Evolutionary conservation across 805 yeast genomes (phyloP).

Genomic region (Candida nitratophila): DNA sequence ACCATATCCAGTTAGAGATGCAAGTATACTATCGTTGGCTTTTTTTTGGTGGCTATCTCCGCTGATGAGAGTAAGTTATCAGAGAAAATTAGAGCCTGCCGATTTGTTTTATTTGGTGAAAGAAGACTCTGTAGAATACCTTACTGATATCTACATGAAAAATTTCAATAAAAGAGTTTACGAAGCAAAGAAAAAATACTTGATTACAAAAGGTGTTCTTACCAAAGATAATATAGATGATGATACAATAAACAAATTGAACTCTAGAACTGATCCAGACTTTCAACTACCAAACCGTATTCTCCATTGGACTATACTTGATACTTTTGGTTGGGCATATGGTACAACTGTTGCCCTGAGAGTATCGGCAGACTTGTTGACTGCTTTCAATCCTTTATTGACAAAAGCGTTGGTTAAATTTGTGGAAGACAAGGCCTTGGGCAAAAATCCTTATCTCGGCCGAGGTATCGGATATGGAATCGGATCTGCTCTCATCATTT

Average conservation of each 20-base stretch:
- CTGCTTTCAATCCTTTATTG: constrained; percentile 57
- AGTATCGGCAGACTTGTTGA: constrained; percentile 12
- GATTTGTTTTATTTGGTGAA: constrained; percentile 50
- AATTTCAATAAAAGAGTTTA: constrained; percentile 26
- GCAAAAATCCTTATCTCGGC: constrained; percentile 36
- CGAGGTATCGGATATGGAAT: constrained; percentile 73
- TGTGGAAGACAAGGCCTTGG: constrained; percentile 43
- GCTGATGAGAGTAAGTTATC: constrained; percentile 58
- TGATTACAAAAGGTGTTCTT: not conserved
- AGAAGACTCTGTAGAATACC: constrained; percentile 34
- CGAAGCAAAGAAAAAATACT: constrained; percentile 13
- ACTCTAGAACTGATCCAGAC: not conserved
- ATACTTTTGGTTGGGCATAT: not conserved
- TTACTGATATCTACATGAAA: constrained; percentile 27
- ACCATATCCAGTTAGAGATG: not conserved
- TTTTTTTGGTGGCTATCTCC: constrained; percentile 66
- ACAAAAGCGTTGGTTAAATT: constrained; percentile 57
- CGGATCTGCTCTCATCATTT: constrained; percentile 57
- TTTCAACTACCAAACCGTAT: not conserved
- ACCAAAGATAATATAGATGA: not conserved
- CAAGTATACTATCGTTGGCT: not conserved
- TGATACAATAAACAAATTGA: not conserved
- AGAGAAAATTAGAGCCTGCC: constrained; percentile 58
- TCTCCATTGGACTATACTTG: not conserved
- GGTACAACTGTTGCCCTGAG: not conserved